Conservation (phyloP, 2,329 filamentous ascomycete genomes). For the Scedosporium boydii region DNA sequence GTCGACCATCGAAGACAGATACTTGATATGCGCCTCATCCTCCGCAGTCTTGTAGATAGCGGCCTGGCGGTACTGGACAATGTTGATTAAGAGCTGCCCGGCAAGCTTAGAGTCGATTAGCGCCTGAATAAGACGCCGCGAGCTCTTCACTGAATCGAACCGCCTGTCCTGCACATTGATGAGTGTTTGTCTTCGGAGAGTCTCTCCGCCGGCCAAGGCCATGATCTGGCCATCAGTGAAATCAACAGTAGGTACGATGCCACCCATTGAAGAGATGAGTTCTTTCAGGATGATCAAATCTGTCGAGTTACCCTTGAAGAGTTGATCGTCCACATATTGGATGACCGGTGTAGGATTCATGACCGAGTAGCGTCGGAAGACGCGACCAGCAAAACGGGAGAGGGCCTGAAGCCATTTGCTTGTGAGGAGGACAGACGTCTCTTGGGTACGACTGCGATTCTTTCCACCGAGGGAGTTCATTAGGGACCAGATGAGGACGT, state of each 20-base stretch:
- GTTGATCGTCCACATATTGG: slow-evolving; percentile 80
- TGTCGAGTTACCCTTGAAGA: slow-evolving; percentile 73
- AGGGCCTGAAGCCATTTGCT: slow-evolving; percentile 88
- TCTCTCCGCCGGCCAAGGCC: slow-evolving; percentile 78
- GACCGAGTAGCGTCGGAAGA: slow-evolving; percentile 76
- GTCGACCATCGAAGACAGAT: slow-evolving; percentile 78
- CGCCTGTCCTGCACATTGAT: slow-evolving; percentile 74
- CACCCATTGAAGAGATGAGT: slow-evolving; percentile 85
- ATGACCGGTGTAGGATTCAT: slow-evolving; percentile 80
- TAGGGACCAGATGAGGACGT: slow-evolving; percentile 86
- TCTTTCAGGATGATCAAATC: slow-evolving; percentile 89
- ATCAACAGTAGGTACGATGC: slow-evolving; percentile 76
- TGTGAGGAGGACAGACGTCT: slow-evolving; percentile 59
- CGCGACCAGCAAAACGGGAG: slow-evolving; percentile 81
- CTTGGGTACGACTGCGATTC: slow-evolving; percentile 52
- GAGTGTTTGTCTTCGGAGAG: slow-evolving; percentile 71
- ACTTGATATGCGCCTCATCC: slow-evolving; percentile 73
- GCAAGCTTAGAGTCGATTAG: slow-evolving; percentile 70
- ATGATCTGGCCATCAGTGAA: slow-evolving; percentile 83
- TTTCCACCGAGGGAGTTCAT: slow-evolving; percentile 61
- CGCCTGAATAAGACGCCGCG: slow-evolving; percentile 69
- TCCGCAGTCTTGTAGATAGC: slow-evolving; percentile 69
- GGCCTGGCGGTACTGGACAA: slow-evolving; percentile 83
- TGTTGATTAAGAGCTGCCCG: slow-evolving; percentile 74
- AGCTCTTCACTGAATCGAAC: slow-evolving; percentile 63